Evolutionary conservation across 805 yeast genomes (phyloP).

Genomic region (Saccharomycopsis schoenii): DNA sequence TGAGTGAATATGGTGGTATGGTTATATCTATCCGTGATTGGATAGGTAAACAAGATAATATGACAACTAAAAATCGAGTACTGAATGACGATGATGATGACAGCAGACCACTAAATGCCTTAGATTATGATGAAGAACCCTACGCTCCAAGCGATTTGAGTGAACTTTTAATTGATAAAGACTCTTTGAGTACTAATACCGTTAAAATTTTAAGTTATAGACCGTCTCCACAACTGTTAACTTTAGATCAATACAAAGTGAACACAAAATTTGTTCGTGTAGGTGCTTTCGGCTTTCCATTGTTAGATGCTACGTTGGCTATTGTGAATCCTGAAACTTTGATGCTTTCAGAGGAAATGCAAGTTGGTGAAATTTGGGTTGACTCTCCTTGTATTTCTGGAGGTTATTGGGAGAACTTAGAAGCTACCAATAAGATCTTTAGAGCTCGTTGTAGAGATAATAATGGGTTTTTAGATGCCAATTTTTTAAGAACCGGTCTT

Average conservation of each 20-base stretch:
- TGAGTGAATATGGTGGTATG: slow-evolving; percentile 94
- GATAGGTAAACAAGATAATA: slow-evolving; percentile 59
- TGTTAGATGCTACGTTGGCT: slow-evolving; percentile 90
- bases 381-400: slow-evolving; percentile 87
- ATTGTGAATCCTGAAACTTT: slow-evolving; percentile 90
- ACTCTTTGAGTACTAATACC: slow-evolving; percentile 59
- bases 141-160: slow-evolving; percentile 35
- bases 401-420: slow-evolving; percentile 69
- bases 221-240: slow-evolving; percentile 42
- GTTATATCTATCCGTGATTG: slow-evolving; percentile 88
- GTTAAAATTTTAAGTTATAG: slow-evolving; percentile 55
- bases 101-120: not conserved
- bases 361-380: slow-evolving; percentile 97
- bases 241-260: slow-evolving; percentile 23
- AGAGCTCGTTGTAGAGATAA: slow-evolving; percentile 74
- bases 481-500: slow-evolving; percentile 82
- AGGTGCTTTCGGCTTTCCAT: slow-evolving; percentile 88
- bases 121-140: slow-evolving; percentile 15
- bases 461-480: slow-evolving; percentile 59
- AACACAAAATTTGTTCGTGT: slow-evolving; percentile 34
- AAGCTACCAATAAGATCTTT: slow-evolving; percentile 63
- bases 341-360: slow-evolving; percentile 59
- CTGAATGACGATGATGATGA: slow-evolving; percentile 28
- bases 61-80: slow-evolving; percentile 41
- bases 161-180: slow-evolving; percentile 63